Conservation (phyloP, 2,329 filamentous ascomycete species). For the Aspergillus transmontanensis region DNA sequence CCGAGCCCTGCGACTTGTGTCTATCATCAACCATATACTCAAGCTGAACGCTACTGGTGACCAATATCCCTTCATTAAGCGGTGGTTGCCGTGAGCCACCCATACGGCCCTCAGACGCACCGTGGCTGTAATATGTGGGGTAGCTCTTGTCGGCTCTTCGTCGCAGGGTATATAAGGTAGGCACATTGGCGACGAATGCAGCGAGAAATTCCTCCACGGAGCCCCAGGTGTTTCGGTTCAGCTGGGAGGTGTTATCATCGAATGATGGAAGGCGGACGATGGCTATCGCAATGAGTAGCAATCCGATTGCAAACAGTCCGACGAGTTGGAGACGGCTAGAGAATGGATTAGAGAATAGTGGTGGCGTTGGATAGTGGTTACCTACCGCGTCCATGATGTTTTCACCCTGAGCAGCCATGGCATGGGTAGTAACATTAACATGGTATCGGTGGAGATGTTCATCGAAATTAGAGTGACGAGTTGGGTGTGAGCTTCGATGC, state of each 20-base stretch:
- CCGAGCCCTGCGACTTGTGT: neutral
- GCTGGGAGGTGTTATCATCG: neutral
- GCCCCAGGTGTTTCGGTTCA: constrained; percentile 9
- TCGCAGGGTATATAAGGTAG: constrained; percentile 15
- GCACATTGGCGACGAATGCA: constrained; percentile 15
- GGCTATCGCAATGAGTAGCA: constrained; percentile 12
- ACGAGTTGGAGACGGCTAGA: constrained; percentile 11
- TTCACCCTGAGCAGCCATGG: constrained; percentile 13
- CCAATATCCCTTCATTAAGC: neutral
- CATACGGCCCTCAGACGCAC: neutral
- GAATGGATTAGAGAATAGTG: too few relatives aligned
- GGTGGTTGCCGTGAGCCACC: neutral
- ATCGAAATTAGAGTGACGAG: constrained; percentile 7
- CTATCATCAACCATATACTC: neutral
- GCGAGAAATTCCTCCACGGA: constrained; percentile 13
- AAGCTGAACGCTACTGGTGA: neutral
- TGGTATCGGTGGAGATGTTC: constrained; percentile 12
- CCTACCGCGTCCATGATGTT: constrained; percentile 11
- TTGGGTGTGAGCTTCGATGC: constrained; percentile 6
- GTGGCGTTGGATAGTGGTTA: accelerated
- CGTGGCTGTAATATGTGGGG: neutral
- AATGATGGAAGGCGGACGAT: constrained; percentile 13
- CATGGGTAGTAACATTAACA: constrained; percentile 16
- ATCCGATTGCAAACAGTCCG: constrained; percentile 13
- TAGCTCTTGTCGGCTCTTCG: neutral